Evolutionary conservation across 495 filamentous ascomycete species (phyloP).

Genomic region (Margaritispora aquatica): DNA sequence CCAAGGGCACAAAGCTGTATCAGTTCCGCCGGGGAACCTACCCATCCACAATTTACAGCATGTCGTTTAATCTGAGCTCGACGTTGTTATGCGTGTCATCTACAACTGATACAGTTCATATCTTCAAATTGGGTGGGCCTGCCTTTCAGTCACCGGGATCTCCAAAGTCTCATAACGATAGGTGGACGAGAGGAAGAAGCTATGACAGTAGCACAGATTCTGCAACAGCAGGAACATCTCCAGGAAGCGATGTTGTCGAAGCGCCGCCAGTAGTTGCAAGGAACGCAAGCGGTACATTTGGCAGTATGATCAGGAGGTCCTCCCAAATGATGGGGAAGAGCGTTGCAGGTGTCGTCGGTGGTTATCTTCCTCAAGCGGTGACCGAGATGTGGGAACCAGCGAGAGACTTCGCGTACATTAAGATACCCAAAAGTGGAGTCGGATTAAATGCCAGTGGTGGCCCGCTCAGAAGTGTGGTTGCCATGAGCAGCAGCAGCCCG

Average conservation of each 20-base stretch:
- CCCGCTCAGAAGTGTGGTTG: slow-evolving; percentile 77
- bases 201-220: slow-evolving; percentile 43
- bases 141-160: slow-evolving; percentile 11
- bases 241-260: slow-evolving; percentile 35
- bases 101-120: slow-evolving; percentile 93
- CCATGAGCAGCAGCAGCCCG: slow-evolving; percentile 86
- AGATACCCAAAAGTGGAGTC: slow-evolving; percentile 63
- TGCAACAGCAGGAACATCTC: slow-evolving; percentile 34
- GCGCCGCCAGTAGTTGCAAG: slow-evolving; percentile 27
- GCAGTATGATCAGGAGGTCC: slow-evolving; percentile 89
- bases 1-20: slow-evolving; percentile 82
- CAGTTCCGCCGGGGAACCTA: slow-evolving; percentile 94
- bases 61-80: slow-evolving; percentile 97
- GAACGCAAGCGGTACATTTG: slow-evolving; percentile 60
- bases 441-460: slow-evolving; percentile 32
- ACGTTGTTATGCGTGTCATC: slow-evolving; percentile 93
- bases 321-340: slow-evolving; percentile 91
- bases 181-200: slow-evolving; percentile 39
- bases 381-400: slow-evolving; percentile 97
- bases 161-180: slow-evolving; percentile 31
- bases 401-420: slow-evolving; percentile 93
- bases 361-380: slow-evolving; percentile 85
- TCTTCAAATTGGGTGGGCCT: slow-evolving; percentile 66
- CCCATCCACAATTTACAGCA: slow-evolving; percentile 90
- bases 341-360: slow-evolving; percentile 81